Conservation (phyloP, 768 basidiomycete genomes). For the Hydnomerulius pinastri region DNA sequence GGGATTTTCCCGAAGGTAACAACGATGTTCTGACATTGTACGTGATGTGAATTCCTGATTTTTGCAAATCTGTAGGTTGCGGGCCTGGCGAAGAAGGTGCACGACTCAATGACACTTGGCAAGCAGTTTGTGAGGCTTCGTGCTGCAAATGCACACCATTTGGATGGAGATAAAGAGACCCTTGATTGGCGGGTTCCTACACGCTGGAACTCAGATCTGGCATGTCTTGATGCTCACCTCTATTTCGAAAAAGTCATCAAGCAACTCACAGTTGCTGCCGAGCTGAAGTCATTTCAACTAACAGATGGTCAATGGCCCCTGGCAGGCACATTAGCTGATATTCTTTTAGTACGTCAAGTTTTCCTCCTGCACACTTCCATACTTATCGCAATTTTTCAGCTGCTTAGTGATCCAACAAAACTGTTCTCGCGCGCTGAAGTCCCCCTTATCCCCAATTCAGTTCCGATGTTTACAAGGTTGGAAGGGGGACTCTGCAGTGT, state of each 20-base stretch:
- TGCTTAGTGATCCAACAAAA: neutral
- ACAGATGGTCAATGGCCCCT: neutral
- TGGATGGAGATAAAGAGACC: neutral
- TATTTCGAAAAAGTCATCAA: neutral
- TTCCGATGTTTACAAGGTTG: neutral
- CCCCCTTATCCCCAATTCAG: neutral
- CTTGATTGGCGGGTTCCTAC: neutral
- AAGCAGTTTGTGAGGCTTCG: neutral
- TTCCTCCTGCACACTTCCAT: neutral
- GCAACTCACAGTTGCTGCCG: neutral
- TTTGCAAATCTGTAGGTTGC: neutral
- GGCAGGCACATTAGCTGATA: neutral
- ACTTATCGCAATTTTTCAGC: neutral
- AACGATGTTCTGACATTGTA: neutral
- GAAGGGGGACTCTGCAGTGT: neutral
- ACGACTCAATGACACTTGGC: neutral
- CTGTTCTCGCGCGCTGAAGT: neutral
- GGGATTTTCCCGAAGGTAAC: neutral
- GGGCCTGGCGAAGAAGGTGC: neutral
- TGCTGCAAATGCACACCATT: neutral
- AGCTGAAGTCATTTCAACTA: neutral
- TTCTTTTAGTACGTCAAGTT: neutral
- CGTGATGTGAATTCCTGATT: neutral
- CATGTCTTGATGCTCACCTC: neutral
- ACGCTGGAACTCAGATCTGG: neutral